phyloP scores from a whole-genome alignment of 2,329 filamentous ascomycete genomes.

The Cercospora canescens region DNA sequence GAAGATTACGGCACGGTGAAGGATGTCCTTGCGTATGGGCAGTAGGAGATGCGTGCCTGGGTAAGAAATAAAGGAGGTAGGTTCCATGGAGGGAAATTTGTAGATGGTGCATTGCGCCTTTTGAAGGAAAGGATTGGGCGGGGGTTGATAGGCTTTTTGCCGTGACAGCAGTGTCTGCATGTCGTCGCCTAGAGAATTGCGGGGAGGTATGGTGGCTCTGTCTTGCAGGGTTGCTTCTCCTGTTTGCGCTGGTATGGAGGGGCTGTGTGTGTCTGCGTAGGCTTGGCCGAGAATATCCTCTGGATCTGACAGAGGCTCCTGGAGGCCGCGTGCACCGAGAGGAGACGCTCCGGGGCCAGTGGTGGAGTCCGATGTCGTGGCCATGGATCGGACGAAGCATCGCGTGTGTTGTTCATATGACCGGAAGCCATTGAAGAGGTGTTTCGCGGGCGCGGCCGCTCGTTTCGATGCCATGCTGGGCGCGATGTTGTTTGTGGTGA shows the following conservation, averaged over 20 bases:
- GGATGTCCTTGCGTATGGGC: slow-evolving; percentile 84
- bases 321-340: slow-evolving; percentile 15
- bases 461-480: slow-evolving; percentile 43
- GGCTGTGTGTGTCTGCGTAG: slow-evolving; percentile 38
- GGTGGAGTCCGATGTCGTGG: slow-evolving; percentile 41
- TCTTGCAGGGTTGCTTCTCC: slow-evolving; percentile 24
- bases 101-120: slow-evolving; percentile 82
- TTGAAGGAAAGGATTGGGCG: slow-evolving; percentile 51
- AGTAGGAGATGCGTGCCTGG: slow-evolving; percentile 80
- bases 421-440: slow-evolving; percentile 32
- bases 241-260: slow-evolving; percentile 31
- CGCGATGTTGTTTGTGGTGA: slow-evolving; percentile 6
- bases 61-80: slow-evolving; percentile 74
- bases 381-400: slow-evolving; percentile 56
- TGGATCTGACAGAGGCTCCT: slow-evolving; percentile 34
- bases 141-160: slow-evolving; percentile 17
- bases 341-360: neutral
- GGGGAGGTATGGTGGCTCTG: slow-evolving; percentile 20
- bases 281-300: slow-evolving; percentile 34
- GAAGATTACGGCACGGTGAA: slow-evolving; percentile 88
- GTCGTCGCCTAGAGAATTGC: slow-evolving; percentile 20
- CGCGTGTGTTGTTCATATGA: slow-evolving; percentile 22
- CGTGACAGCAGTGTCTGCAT: slow-evolving; percentile 13
- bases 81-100: slow-evolving; percentile 86
- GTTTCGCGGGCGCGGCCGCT: slow-evolving; percentile 40